Base-by-base conservation (phyloP, 345 rosid species). In the Excoecaria agallocha region DNA sequence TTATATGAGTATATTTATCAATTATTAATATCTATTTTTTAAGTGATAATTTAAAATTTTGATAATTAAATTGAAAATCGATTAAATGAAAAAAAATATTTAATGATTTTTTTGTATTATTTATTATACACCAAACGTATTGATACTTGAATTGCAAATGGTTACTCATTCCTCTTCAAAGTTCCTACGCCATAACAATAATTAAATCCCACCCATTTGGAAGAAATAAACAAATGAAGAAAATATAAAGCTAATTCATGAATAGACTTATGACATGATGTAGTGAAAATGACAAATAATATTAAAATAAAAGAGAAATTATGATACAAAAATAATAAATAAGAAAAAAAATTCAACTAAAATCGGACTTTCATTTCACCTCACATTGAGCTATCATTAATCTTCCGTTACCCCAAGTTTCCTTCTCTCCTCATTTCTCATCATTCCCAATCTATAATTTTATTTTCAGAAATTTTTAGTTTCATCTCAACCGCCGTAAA, bases 361-460 rank as follows among this genome's bases (percentile, higher is more conserved):
- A 41, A 66, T 20, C 19, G 22, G 1, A 49, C 71, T 68, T 68
- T 68, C 20, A 22, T 67, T 48, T 67, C 39, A 67, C 39, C 70
- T 46, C 55, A 24, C 59, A 55, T 19, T 55, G 25, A 55, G 59
- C n/a, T 55, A 55, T 55, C 59, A 55, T 55, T 55, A 55, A 55
- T 55, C n/a, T 55, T 20, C 59, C n/a, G 59, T 55, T 55, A 55
- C 59, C 59, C 59, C 59, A 55, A 55, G 59, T 55, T 55, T 55
- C n/a, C 59, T 55, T 55, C n/a, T 55, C 10, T 55, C 59, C 24
- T 5, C n/a, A 10, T 55, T 55, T n/a, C 59, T 20, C 59, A 55
- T 55, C 59, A 55, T 55, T 55, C n/a, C 24, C 59, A 55, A 55
- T 19, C 8, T 16, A 51, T 16, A 16, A 15, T 1, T 51, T 55